Conservation (phyloP, 768 basidiomycete genomes). For the Hericium rajendrae region DNA sequence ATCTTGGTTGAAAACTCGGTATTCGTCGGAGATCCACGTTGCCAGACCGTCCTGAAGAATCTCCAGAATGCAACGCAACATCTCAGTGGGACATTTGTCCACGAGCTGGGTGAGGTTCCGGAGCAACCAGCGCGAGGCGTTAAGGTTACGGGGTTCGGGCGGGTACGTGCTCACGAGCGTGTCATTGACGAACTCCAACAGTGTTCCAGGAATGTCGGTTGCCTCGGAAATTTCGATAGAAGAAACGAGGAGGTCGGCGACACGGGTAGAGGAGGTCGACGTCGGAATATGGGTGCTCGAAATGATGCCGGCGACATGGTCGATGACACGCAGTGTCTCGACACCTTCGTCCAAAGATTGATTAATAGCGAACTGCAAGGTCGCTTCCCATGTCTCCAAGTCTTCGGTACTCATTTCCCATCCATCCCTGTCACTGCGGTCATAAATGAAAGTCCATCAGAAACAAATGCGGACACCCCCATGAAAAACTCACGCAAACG, state of each 20-base stretch:
- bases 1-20: slow-evolving; percentile 34
- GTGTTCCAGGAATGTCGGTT: slow-evolving; percentile 39
- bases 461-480: not conserved
- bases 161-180: slow-evolving; percentile 58
- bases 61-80: slow-evolving; percentile 37
- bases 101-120: slow-evolving; percentile 44
- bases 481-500: slow-evolving; percentile 45
- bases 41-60: slow-evolving; percentile 43
- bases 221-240: slow-evolving; percentile 41
- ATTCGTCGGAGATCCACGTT: slow-evolving; percentile 59
- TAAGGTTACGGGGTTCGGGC: slow-evolving; percentile 43
- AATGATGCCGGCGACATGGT: slow-evolving; percentile 43
- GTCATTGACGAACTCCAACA: slow-evolving; percentile 53
- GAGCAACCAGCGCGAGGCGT: slow-evolving; percentile 52
- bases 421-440: slow-evolving; percentile 16
- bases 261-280: slow-evolving; percentile 35
- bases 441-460: not conserved
- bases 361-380: slow-evolving; percentile 41
- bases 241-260: slow-evolving; percentile 53
- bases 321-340: slow-evolving; percentile 43
- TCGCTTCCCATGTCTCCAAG: slow-evolving; percentile 46
- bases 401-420: slow-evolving; percentile 52
- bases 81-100: slow-evolving; percentile 43
- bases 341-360: slow-evolving; percentile 53
- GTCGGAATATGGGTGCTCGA: slow-evolving; percentile 28